Evolutionary conservation across 768 basidiomycete species (phyloP), one percentile per base, ranked within the genome.

Genomic region (Naganishia onofrii): DNA sequence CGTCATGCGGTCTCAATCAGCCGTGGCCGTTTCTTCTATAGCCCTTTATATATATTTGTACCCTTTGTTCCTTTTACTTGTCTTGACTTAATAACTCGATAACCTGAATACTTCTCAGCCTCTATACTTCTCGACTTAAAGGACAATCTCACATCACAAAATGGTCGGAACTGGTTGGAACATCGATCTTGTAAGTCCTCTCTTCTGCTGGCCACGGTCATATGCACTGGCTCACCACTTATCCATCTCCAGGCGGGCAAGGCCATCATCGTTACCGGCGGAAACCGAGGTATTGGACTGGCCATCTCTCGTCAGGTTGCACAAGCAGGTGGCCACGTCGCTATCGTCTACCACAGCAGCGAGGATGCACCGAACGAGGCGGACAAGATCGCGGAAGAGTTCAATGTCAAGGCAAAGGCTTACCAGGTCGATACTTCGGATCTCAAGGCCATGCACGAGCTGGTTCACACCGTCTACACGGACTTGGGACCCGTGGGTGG

Each of bases 261-360:
- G 66, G 60, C 70, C 57, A 66, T 71, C 70, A 66, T 71, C 66
- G 70, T 71, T 29, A 70, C 67, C 0, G 65, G 56, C 15, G 87
- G 87, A 2, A 87, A 75, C 72, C 71, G 76, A 58, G 88, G 88
- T 15, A 88, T 89, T 56, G 88, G 88, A 0, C 82, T 78, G 26
- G 87, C 85, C 1, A 85, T 84, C 67, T 84, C 84, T 28, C 79
- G 82, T 42, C 87, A 87, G 0, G 81, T 86, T 36, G 87, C 87
- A 21, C 75, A 83, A 57, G 85, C 87, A 0, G 86, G 86, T 38
- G 84, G 84, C 0, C 84, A 84, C 64, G 86, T 89, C 7, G 71
- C 77, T 1, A 77, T 79, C 66, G 67, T 79, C 70, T 79, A 78
- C 63, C 70, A 71, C 55, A 64, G 70, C 8, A 74, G 73, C 34